Evolutionary conservation across 2,329 filamentous ascomycete species (phyloP), one percentile per base, ranked within the genome.

Genomic region (Verticillium albo-atrum): DNA sequence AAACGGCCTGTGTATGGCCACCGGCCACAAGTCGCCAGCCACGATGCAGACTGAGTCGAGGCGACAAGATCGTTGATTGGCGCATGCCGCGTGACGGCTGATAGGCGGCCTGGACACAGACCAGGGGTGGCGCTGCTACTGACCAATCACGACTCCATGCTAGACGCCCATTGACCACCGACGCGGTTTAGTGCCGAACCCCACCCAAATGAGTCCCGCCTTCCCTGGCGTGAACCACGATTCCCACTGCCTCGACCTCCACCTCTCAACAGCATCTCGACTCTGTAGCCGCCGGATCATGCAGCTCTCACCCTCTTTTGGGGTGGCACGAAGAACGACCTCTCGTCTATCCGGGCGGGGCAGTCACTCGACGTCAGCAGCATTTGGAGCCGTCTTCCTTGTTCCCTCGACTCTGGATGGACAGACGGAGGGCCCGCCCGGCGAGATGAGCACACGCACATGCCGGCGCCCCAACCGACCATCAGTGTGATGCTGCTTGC

Each of bases 21-120:
- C 42, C 10, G 42, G 42, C 42, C 42, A 50, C 42, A 50, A 2
- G 42, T 50, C 42, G 42, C 42, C 42, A 50, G 42, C 42, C 42
- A 50, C 42, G 9, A 20, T 20, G 42, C 42, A 50, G 20, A 50
- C n/a, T 9, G 20, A 47, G 42, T 50, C 20, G 42, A 50, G 42
- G 42, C 42, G 20, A 23, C 42, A 50, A 27, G 26, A 30, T 9
- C 6, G 10, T 26, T 53, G 25, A 53, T 53, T 53, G 51, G 60
- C 56, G 52, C 51, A 58, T 60, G 60, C 60, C 56, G 57, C 52
- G 60, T 62, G 58, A 63, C 59, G 62, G 62, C n/a, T 60, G 58
- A 63, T 56, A 53, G 58, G 56, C 56, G 60, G 62, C 60, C 51
- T 56, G 58, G 57, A 28, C 58, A 58, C 56, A 58, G 37, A 55